phyloP scores from a whole-genome alignment of 2,329 filamentous ascomycete species.

The Tolypocladium tropicale region DNA sequence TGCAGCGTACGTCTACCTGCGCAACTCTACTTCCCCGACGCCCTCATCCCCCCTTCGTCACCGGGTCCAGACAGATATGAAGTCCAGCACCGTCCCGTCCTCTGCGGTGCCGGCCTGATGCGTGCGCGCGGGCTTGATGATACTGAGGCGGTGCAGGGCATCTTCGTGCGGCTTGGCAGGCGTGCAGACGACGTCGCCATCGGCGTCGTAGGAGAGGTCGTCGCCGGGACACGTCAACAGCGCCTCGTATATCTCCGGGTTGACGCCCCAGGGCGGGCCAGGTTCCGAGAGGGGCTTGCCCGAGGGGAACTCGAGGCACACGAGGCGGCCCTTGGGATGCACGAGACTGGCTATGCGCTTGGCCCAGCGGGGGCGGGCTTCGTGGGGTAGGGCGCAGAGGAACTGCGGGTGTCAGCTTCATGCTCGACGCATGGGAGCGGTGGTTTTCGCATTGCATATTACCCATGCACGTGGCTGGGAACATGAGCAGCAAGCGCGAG shows the following conservation, averaged over 20 bases:
- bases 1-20: not conserved
- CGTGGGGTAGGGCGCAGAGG: slow-evolving; percentile 49
- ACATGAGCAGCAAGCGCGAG: not conserved
- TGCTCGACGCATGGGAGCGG: not conserved
- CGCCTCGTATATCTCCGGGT: slow-evolving; percentile 59
- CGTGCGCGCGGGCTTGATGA: slow-evolving; percentile 40
- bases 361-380: slow-evolving; percentile 42
- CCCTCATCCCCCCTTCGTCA: slow-evolving; percentile 8
- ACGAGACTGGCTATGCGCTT: slow-evolving; percentile 40
- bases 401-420: slow-evolving; percentile 31
- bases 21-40: not conserved
- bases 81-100: slow-evolving; percentile 38
- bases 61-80: slow-evolving; percentile 42
- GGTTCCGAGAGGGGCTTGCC: slow-evolving; percentile 53
- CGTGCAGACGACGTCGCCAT: slow-evolving; percentile 31
- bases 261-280: slow-evolving; percentile 66
- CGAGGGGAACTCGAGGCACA: slow-evolving; percentile 70
- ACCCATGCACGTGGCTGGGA: not conserved
- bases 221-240: slow-evolving; percentile 62
- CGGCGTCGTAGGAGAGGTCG: slow-evolving; percentile 46
- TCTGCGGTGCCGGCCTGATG: slow-evolving; percentile 34
- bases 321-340: slow-evolving; percentile 35
- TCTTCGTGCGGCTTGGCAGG: slow-evolving; percentile 23
- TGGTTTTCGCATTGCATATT: too few relatives aligned
- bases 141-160: slow-evolving; percentile 33